These are phyloP conservation scores for Biancaea sappan DNA, from an alignment of 306 rosid species.

Conservation along the genomic window DNA sequence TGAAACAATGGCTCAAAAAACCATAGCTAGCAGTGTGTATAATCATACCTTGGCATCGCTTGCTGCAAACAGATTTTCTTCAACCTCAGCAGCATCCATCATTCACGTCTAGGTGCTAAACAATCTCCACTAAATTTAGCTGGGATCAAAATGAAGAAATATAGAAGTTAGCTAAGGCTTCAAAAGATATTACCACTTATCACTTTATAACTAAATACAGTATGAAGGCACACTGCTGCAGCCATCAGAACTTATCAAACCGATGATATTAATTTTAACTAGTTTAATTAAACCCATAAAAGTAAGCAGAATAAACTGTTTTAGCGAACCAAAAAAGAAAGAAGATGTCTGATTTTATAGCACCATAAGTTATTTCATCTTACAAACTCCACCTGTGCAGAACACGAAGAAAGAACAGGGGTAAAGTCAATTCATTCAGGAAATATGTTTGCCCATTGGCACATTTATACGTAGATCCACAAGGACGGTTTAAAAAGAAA, in stretches of 20 bases:
- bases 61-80: conserved; percentile 76
- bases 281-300: background rate
- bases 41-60: conserved; percentile 79
- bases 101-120: conserved; percentile 35
- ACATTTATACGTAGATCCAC: background rate
- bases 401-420: background rate
- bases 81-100: conserved; percentile 74
- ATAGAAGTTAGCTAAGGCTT: conserved; percentile 29
- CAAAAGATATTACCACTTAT: background rate
- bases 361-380: conserved; percentile 25
- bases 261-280: background rate
- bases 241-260: background rate
- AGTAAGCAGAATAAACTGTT: background rate
- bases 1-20: conserved; percentile 11
- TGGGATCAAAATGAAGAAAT: conserved; percentile 18
- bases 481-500: background rate
- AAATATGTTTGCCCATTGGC: conserved; percentile 2
- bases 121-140: conserved; percentile 49
- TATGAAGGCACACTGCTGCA: background rate
- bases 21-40: background rate
- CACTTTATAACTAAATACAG: background rate
- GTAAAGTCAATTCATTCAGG: background rate
- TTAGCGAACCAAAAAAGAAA: background rate
- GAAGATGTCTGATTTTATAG: background rate
- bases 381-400: background rate